Evolutionary conservation across 768 basidiomycete genomes (phyloP), one percentile per base, ranked within the genome.

Genomic region (Phlebiopsis flavidoalba): DNA sequence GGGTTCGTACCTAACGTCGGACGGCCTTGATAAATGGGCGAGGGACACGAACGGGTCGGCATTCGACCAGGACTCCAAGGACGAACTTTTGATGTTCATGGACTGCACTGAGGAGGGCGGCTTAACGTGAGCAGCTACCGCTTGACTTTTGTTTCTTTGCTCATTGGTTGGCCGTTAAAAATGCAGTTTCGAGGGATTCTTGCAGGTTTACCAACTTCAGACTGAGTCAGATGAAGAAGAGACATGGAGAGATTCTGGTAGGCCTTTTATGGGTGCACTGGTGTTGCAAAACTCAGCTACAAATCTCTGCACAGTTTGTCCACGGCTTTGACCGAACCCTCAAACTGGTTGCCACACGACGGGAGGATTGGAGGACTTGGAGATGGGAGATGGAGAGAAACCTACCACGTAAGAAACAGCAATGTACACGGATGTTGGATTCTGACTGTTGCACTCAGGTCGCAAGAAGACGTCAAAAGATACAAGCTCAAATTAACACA

Each of bases 181-280:
- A 10, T 14, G 31, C 54, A 92, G 90, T 17, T 84, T 90, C 69
- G 86, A 87, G 69, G 90, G 91, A 1, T 92, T 93, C 68, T 69
- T 91, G 69, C 89, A 92, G 69, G 83, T 93, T 58, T 93, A 92
- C 67, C 87, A 90, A 66, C 74, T 92, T n/a, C 91, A 93, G 70
- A 91, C 89, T 1, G 88, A 90, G 65, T 89, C 84, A 63, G 91
- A 92, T 63, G 88, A 91, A 65, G 86, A 86, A 70, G 89, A 93
- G 73, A 93, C 91, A 8, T 93, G 88, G 89, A 78, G 81, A 72
- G 91, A 92, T 76, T n/a, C 73, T 92, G 64, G 88, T 90, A 66
- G 65, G 84, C 69, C 2, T 17, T 14, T 11, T 15, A 40, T 10
- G 19, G n/a, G 14, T 24, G n/a, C 33, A 21, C 15, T 24, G 33